A percentile compares a stretch with the other conserved stretches of the same genome.
These are phyloP conservation scores for Aspergillus sp. DNA, from an alignment of 2,329 filamentous ascomycete species.

Conservation along the genomic window DNA sequence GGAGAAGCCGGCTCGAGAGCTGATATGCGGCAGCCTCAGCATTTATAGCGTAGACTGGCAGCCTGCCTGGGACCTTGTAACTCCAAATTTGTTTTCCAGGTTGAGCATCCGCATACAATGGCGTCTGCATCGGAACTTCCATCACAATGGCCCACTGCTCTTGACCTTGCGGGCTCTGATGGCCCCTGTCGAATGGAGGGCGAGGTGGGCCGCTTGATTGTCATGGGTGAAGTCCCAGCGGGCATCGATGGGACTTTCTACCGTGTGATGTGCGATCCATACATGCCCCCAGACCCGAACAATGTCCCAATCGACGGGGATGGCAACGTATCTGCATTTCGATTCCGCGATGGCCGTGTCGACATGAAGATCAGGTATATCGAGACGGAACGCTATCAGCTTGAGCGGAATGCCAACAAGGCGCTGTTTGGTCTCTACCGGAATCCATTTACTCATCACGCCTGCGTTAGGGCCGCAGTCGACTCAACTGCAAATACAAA, in stretches of 20 bases:
- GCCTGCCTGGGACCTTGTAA: too few relatives aligned
- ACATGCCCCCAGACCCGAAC: slow-evolving; percentile 18
- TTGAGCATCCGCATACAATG: too few relatives aligned
- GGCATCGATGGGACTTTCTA: slow-evolving; percentile 29
- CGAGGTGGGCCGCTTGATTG: too few relatives aligned
- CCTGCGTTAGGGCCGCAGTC: slow-evolving; percentile 13
- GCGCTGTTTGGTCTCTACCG: not conserved
- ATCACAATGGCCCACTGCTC: too few relatives aligned
- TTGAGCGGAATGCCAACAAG: not conserved
- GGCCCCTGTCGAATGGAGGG: too few relatives aligned
- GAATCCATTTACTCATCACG: slow-evolving; percentile 21
- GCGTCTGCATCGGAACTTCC: too few relatives aligned
- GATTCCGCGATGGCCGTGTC: not conserved
- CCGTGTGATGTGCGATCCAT: slow-evolving; percentile 28
- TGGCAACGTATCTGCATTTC: not conserved
- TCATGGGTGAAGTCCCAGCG: too few relatives aligned
- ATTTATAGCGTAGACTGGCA: too few relatives aligned
- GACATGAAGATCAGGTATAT: not conserved
- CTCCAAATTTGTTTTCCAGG: too few relatives aligned
- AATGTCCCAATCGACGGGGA: not conserved
- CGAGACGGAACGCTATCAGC: not conserved
- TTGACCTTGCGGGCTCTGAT: too few relatives aligned
- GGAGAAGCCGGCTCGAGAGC: too few relatives aligned
- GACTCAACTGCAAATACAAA: slow-evolving; percentile 56
- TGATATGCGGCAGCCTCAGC: too few relatives aligned